Evolutionary conservation across 495 filamentous ascomycete genomes (phyloP), one percentile per base, ranked within the genome.

Genomic region (Daldinia grandis): DNA sequence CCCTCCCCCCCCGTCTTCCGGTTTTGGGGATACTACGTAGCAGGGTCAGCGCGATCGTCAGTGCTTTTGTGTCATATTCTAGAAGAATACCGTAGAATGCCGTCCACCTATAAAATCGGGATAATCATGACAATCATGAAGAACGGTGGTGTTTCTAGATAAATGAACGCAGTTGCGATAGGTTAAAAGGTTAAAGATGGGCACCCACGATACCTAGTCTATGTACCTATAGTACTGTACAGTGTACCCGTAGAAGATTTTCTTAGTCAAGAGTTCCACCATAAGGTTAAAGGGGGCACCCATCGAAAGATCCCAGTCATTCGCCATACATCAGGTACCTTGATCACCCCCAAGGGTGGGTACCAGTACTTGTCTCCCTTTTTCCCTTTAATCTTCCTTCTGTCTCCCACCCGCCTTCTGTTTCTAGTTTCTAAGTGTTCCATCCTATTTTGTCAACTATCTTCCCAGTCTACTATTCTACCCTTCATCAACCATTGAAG

Each of bases 311-410:
- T 44, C 70, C 70, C 58, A 40, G 65, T 66, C 61, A 62, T 61
- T 66, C 65, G 62, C 62, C 61, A 58, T 71, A 42, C 56, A 31
- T 66, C 15, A 72, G 60, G 69, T 72, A 72, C 69, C 63, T 72
- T 72, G 70, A 73, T 61, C 70, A 63, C 50, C 60, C 62, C 62
- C 63, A 67, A 62, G 58, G 65, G 65, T 73, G 70, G 70, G 70
- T 73, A 73, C 70, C 65, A 44, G 70, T 73, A 73, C 70, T 62
- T 73, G 27, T 62, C 65, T 64, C 70, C 70, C 65, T 73, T 73
- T 73, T 69, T 73, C 65, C 70, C 70, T 73, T 73, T 73, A 73
- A 73, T 73, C 70, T 62, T 68, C 65, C 66, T 58, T 21, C 61
- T 33, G 57, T 66, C 38, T 51, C 70, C 69, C 69, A 69, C 65